Base-by-base conservation (phyloP, 2,329 filamentous ascomycete species). In the Hypoxylon sp. region DNA sequence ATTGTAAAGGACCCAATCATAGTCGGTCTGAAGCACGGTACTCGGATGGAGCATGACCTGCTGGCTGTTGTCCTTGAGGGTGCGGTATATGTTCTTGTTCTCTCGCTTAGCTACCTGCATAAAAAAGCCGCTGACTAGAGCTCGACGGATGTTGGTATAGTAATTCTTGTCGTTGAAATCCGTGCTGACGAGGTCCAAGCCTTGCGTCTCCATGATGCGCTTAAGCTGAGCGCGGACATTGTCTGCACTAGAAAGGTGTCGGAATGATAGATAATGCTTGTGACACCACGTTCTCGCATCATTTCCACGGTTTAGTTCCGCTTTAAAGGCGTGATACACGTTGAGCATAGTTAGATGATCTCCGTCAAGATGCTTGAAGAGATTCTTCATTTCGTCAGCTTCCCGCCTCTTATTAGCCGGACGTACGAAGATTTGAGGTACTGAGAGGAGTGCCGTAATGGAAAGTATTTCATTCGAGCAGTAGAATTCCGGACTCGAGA, bases 21-120 rank as follows among this genome's bases (percentile, higher is more conserved):
- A 93, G 66, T 98, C 94, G 65, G 94, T 91, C 55, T 90, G 88
- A 22, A 99, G 86, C 33, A 97, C 94, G 0, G 94, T 98, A 72
- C 93, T 96, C 1, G 96, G 96, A 82, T 99, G 96, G 67, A 99
- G 87, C 74, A 98, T 86, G 50, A 99, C 96, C 51, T 89, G 92
- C 82, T 98, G 95, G 76, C 98, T 92, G 75, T 98, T 93, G 78
- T 99, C 97, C 84, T 98, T 99, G 79, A 99, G 91, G 1, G 96
- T 99, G 71, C 91, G 90, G 83, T 99, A 99, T 46, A 93, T 89
- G 86, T 98, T 98, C 77, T 88, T 91, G 57, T 88, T 89, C 77
- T 98, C 94, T 78, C 92, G 94, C 89, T 97, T 98, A 66, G 96
- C 97, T 22, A 98, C 93, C 80, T 99, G 96, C 96, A 99, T 99